Evolutionary conservation across 345 rosid genomes (phyloP).

Genomic region (Nephelium lappaceum): DNA sequence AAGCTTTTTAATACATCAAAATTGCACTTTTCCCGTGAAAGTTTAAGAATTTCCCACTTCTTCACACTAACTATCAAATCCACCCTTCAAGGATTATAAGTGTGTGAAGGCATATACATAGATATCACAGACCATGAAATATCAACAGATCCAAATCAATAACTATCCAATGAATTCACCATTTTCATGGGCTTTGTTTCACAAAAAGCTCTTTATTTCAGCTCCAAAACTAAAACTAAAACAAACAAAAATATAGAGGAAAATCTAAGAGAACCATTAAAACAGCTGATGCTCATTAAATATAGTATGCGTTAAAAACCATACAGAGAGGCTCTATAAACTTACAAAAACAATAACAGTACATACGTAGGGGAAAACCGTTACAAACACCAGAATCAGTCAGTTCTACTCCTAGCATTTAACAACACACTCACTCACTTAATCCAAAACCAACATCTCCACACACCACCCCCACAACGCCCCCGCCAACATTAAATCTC

Average conservation of each 20-base stretch:
- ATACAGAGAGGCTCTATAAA: background rate
- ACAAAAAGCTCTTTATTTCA: background rate
- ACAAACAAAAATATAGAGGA: background rate
- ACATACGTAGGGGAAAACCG: constrained; percentile 24
- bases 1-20: constrained; percentile 19
- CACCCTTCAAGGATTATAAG: background rate
- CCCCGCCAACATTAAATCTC: constrained; percentile 19
- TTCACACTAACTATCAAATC: background rate
- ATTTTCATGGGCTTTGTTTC: constrained; percentile 21
- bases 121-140: background rate
- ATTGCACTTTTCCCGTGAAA: constrained; percentile 20
- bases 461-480: too few species aligned
- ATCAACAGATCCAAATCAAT: constrained; percentile 20
- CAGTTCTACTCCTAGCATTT: constrained; percentile 20
- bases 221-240: background rate
- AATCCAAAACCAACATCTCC: constrained; percentile 28
- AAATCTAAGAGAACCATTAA: background rate
- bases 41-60: constrained; percentile 12
- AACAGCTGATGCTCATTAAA: constrained; percentile 16
- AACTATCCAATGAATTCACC: constrained; percentile 8
- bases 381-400: constrained; percentile 19
- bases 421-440: constrained; percentile 18
- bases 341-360: constrained; percentile 21
- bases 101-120: background rate
- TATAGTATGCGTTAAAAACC: background rate